Evolutionary conservation across 129 eudicot species (phyloP), one percentile per base, ranked within the genome.

Genomic region (Smallanthus sonchifolius): DNA sequence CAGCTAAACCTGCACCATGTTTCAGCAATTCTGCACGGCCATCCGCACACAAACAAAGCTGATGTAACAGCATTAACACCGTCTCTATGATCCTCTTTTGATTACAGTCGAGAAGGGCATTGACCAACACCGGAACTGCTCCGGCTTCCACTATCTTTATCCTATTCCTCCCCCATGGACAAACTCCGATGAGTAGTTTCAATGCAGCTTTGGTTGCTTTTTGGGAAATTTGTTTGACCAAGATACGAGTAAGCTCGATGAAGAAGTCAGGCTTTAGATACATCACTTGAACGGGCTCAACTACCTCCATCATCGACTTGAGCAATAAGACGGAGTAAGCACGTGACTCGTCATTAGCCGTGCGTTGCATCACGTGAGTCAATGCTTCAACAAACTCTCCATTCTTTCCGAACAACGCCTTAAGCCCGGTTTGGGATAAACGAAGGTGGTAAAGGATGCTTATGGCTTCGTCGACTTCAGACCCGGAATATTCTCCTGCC

Each of bases 1-100:
- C 80, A 0, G 92, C 89, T 38, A 89, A 78, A 28, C 96, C 92
- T 0, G 91, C 96, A 39, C 86, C 87, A 63, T 89, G 96, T 38
- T 75, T 78, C 48, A 89, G 35, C 6, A 86, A 13, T 48, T 82
- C 91, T 0, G 89, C 84, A 15, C 96, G 79, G 1, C 96, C 96
- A 11, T 86, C 89, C 0, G 96, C 92, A n/a, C 87, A 84, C 34
- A 83, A 80, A 65, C 91, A 84, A 19, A 86, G 77, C 34, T 42
- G 76, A 19, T 89, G 89, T 70, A 89, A 35, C 56, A 82, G 67
- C 28, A 68, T 65, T 2, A 89, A 17, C 30, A 73, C 44, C 89
- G 82, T 82, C 68, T 89, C 96, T 5, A 61, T 52, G 2, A 63
- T 28, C 79, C 87, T 65, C 67, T 77, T 86, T 44, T 84, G 42